Evolutionary conservation across 345 rosid species (phyloP).

Genomic region (Triadica sebifera): DNA sequence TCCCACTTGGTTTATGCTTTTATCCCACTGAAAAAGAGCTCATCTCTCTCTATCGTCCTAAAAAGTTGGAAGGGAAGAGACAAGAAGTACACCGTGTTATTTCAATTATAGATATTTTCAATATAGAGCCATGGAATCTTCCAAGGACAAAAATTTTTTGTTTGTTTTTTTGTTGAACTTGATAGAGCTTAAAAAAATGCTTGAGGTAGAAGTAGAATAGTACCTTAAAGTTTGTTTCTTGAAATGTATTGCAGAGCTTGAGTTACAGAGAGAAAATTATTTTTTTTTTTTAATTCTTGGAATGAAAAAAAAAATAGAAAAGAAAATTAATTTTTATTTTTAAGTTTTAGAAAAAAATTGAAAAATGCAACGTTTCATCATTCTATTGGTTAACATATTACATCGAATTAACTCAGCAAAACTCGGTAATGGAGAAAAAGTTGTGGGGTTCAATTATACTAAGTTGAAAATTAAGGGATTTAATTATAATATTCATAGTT

Average conservation of each 20-base stretch:
- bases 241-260: slow-evolving; percentile 42
- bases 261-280: no score
- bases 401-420: no score
- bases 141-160: slow-evolving; percentile 45
- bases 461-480: no score
- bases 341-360: no score
- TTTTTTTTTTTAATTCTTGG: no score
- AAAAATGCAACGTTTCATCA: no score
- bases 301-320: no score
- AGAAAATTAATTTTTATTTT: no score
- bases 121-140: slow-evolving; percentile 65
- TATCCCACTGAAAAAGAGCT: slow-evolving; percentile 95
- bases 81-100: slow-evolving; percentile 57
- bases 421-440: no score
- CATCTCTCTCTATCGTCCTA: slow-evolving; percentile 63
- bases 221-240: neutral
- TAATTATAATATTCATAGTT: no score
- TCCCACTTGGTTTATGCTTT: slow-evolving; percentile 61
- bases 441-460: no score
- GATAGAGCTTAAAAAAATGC: neutral
- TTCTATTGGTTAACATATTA: no score
- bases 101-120: slow-evolving; percentile 55
- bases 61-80: slow-evolving; percentile 55
- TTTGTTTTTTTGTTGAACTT: slow-evolving; percentile 9
- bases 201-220: neutral